phyloP scores from a whole-genome alignment of 2,329 filamentous ascomycete species.

The Myrmaecium sp. region DNA sequence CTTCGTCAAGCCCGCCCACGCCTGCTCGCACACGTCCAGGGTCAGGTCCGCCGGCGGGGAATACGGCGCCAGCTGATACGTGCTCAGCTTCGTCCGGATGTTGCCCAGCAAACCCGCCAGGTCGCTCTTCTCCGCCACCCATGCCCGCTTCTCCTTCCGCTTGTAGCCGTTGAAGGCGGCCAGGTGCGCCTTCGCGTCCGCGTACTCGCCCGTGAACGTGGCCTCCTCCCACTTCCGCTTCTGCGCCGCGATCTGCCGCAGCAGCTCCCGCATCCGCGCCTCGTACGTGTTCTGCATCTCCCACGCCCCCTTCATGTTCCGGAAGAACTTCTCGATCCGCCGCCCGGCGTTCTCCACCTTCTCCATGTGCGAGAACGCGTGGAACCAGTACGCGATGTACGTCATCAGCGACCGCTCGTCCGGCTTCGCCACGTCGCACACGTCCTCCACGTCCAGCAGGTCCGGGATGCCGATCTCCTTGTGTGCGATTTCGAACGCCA shows the following conservation, averaged over 20 bases:
- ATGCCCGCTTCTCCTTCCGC: slow-evolving; percentile 72
- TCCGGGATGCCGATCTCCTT: slow-evolving; percentile 96
- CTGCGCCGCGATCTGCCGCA: slow-evolving; percentile 59
- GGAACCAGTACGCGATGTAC: slow-evolving; percentile 99
- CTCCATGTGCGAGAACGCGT: slow-evolving; percentile 98
- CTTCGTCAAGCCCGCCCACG: slow-evolving; percentile 66
- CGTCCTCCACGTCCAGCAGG: slow-evolving; percentile 91
- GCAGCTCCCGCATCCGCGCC: slow-evolving; percentile 67
- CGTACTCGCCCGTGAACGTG: slow-evolving; percentile 78
- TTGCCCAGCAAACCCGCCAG: slow-evolving; percentile 84
- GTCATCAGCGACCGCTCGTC: slow-evolving; percentile 97
- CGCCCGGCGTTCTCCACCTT: slow-evolving; percentile 94
- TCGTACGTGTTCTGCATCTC: slow-evolving; percentile 98
- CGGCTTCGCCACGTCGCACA: slow-evolving; percentile 88
- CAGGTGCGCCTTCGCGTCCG: slow-evolving; percentile 78
- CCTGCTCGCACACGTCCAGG: slow-evolving; percentile 62
- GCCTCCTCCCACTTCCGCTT: slow-evolving; percentile 60
- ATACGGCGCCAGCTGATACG: slow-evolving; percentile 80
- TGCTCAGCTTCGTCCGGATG: slow-evolving; percentile 96
- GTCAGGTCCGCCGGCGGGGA: slow-evolving; percentile 74
- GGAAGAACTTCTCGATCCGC: slow-evolving; percentile 94
- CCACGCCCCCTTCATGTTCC: slow-evolving; percentile 98
- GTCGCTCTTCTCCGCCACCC: slow-evolving; percentile 97
- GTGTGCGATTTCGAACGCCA: slow-evolving; percentile 90
- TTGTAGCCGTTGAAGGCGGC: slow-evolving; percentile 78